Base-by-base conservation (phyloP, 2,329 filamentous ascomycete genomes). In the Penicillium hesseltinei region DNA sequence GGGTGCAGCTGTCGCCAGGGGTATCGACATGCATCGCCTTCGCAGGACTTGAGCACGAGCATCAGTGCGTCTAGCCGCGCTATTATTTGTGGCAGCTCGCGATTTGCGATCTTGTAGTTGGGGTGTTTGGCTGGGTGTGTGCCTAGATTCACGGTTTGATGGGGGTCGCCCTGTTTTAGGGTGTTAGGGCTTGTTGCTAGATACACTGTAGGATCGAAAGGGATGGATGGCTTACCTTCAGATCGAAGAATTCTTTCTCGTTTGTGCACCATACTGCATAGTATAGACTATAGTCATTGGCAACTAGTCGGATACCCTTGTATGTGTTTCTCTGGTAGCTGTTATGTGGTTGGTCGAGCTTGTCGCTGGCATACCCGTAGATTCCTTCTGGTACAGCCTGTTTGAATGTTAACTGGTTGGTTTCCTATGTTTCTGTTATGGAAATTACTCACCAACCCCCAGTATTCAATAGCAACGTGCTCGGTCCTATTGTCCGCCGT, bases 251-350 rank as follows among this genome's bases (percentile, higher is more conserved):
- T 68, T 90, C 86, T 54, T 84, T 82, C 65, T 88, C 86, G 51
- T 85, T 84, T 15, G 75, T 87, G 66, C 88, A 90, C 86, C 87
- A 90, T 0, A 88, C 84, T 0, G 84, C 81, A 64, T 90, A 90
- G 59, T 85, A 84, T 5, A 89, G 68, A 64, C 81, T 84, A 65
- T 88, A 89, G 5, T 74, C 71, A 2, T 79, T 68, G 0, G 79
- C 74, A 4, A 84, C 75, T 6, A 88, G 71, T n/a, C 84, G 78
- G 21, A 86, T 63, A 0, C 78, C 80, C 70, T 88, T 87, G 75
- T 87, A 88, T 0, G 84, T 87, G 62, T 87, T 86, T 60, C 80
- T 80, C 19, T 66, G 38, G 51, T 60, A 64, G 52, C 36, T 54
- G 40, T 63, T 66, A n/a, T 59, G 63, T 3, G 57, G 9, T 10